Evolutionary conservation across 164 flowering plant genomes (phyloP), one percentile per base, ranked within the genome.

Genomic region (Akebia trifoliata): DNA sequence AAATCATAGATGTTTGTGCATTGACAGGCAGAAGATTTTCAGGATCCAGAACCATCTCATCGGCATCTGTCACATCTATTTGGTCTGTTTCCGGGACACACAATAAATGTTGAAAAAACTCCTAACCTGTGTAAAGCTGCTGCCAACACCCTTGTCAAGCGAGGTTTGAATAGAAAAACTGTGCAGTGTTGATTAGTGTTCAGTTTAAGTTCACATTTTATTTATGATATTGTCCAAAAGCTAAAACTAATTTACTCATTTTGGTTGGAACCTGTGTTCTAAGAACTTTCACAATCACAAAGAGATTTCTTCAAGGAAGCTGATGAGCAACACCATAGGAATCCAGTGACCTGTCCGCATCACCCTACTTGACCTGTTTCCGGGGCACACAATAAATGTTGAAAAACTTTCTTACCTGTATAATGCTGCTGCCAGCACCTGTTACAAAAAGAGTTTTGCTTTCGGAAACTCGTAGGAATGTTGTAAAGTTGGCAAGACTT

Each of bases 21-120:
- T 36, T 73, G 50, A 31, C 77, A 90, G 97, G 95, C 93, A n/a
- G 63, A 72, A 71, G 96, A 91, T 61, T 91, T 87, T 70, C 67
- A 76, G 74, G 97, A 91, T 68, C 88, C 90, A 42, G 96, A 91
- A 4, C 68, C 76, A 21, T 87, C 80, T 58, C 96, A 91, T 64
- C 80, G 97, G 39, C 97, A 91, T 74, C 43, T 91, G 20, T 91
- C 97, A 6, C 97, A 87, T 67, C 74, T 91, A 20, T 91, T 87
- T 79, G 97, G 97, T 46, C 74, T 91, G 34, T 91, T 69, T 65
- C 97, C 97, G 0, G 97, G 97, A 8, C 96, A 91, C 65, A 79
- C 87, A 56, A 86, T 91, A 39, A 82, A 81, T 34, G 44, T 73
- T 10, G 86, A 87, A 62, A 76, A 76, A 55, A 81, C 76, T 61